Evolutionary conservation across 306 rosid genomes (phyloP), one percentile per base, ranked within the genome.

Genomic region (Corylus avellana): DNA sequence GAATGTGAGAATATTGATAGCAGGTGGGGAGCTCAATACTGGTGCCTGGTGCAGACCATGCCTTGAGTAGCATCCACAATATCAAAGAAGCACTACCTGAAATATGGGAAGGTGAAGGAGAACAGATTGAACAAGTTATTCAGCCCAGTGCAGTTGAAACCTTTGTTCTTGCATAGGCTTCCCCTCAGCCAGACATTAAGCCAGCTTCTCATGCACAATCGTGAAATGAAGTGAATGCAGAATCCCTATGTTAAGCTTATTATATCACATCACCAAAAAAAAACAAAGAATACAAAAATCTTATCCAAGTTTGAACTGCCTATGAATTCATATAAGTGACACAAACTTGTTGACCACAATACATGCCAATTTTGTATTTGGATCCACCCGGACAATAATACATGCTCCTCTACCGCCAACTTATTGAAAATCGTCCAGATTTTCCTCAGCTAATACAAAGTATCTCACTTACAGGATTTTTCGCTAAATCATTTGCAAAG

Each of bases 11-110:
- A 32, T 25, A 39, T 50, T 53, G 66, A 78, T 84, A 85, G 79
- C 92, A 93, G 98, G 90, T 93, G 51, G 98, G 97, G 9, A 83
- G 87, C 57, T 87, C 93, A 20, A 91, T 76, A 27, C 75, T 88
- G 84, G 93, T 89, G 53, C 88, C 93, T 5, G 95, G 91, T 53
- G 98, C 97, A 29, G 97, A 93, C 79, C 84, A 90, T 87, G 95
- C 85, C 16, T 86, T 93, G 72, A 80, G 86, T 27, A 93, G 95
- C 89, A 91, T 91, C 82, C 97, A 93, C 81, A 91, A 93, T 80
- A 91, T 93, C 81, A 90, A 83, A 87, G 97, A 91, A 82, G 97
- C 95, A 71, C 37, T 92, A 22, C 95, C 98, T 58, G 95, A 91
- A 85, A 82, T 91, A 85, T 90, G 97, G 97, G 89, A 84, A 74